Conservation (phyloP, 169 alveolate species). For the Plasmodium cynomolgi region DNA sequence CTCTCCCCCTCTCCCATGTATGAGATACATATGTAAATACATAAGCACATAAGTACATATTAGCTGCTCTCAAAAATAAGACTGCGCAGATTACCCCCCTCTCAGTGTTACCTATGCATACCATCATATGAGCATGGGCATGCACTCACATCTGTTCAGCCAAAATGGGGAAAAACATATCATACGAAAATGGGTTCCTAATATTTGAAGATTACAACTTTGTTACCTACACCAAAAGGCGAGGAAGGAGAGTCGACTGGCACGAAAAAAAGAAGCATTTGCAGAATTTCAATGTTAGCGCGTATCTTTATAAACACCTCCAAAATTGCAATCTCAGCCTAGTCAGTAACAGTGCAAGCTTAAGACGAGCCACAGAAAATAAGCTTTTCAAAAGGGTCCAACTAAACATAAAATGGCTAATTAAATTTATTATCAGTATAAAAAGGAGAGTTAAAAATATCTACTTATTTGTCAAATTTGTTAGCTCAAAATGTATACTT, state of each 20-base stretch:
- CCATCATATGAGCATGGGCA: neutral
- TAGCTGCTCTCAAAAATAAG: neutral
- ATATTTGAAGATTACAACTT: constrained; percentile 55
- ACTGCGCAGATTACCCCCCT: neutral
- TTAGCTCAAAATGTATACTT: constrained; percentile 50
- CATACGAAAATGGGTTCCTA: constrained; percentile 51
- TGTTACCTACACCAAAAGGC: constrained; percentile 25
- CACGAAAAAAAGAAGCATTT: constrained; percentile 9
- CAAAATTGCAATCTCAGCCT: constrained; percentile 30
- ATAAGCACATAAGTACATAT: neutral
- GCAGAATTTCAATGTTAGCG: constrained; percentile 18
- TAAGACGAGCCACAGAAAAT: constrained; percentile 14
- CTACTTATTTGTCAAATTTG: constrained; percentile 51
- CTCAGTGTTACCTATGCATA: neutral
- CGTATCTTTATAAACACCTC: neutral
- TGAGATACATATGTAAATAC: neutral
- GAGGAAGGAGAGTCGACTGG: constrained; percentile 12
- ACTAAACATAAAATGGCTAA: constrained; percentile 27
- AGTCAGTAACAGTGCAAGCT: constrained; percentile 5
- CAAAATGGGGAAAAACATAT: constrained; percentile 13
- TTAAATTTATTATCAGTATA: constrained; percentile 14
- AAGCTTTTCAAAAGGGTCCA: constrained; percentile 26
- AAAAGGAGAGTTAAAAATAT: constrained; percentile 38
- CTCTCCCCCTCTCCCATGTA: neutral
- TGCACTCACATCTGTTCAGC: neutral